These are phyloP conservation scores for Fusarium coffeatum DNA, from an alignment of 2,329 filamentous ascomycete genomes.

Conservation along the genomic window DNA sequence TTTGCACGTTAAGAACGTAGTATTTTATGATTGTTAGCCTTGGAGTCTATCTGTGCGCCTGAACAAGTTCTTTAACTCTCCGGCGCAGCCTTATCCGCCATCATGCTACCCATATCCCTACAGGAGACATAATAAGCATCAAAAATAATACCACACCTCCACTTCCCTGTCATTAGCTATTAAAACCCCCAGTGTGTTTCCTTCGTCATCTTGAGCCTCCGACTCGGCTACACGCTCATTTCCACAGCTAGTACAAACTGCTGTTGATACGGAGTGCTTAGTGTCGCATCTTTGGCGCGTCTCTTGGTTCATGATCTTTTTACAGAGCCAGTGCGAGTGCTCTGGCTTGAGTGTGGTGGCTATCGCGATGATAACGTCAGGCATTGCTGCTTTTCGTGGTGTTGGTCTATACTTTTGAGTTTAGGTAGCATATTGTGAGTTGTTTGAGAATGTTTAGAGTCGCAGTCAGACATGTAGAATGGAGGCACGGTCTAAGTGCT, in stretches of 20 bases:
- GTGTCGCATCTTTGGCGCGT: neutral
- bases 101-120: too few species aligned
- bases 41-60: too few species aligned
- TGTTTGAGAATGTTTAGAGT: too few species aligned
- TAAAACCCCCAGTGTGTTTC: accelerated
- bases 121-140: neutral
- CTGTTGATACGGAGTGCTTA: neutral
- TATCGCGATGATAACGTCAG: accelerated
- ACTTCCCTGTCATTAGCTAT: too few species aligned
- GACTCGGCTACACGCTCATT: accelerated
- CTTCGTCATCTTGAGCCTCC: neutral
- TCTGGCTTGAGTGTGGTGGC: neutral
- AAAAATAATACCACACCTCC: neutral
- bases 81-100: too few species aligned
- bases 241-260: neutral
- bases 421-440: too few species aligned
- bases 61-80: too few species aligned
- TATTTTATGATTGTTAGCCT: too few species aligned
- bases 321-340: neutral
- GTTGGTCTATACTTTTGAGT: too few species aligned
- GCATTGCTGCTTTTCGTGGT: too few species aligned
- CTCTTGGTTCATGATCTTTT: accelerated
- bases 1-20: too few species aligned
- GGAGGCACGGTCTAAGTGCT: accelerated
- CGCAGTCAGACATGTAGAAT: too few species aligned